Percentiles rank a stretch among this genome's conserved stretches.
These are phyloP conservation scores for Trichoderma citrinoviride DNA, from an alignment of 2,329 filamentous ascomycete species.

Conservation along the genomic window DNA sequence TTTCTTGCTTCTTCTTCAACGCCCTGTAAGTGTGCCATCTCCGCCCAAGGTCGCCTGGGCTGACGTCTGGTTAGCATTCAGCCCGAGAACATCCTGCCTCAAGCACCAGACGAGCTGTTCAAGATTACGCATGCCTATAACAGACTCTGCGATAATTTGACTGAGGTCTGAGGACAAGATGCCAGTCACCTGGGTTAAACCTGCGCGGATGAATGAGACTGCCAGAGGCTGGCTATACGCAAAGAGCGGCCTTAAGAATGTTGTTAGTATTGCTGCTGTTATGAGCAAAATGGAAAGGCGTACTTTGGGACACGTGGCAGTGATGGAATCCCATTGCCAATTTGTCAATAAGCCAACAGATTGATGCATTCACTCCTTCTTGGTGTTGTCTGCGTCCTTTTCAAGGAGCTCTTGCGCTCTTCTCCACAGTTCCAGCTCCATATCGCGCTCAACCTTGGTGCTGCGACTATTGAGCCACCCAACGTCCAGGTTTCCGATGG, in stretches of 20 bases:
- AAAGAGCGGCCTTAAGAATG: not conserved
- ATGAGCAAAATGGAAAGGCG: not conserved
- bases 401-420: slow-evolving; percentile 40
- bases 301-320: not conserved
- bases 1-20: slow-evolving; percentile 23
- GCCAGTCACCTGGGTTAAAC: too few relatives aligned
- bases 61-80: slow-evolving; percentile 16
- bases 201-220: not conserved
- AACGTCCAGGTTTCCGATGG: slow-evolving; percentile 67
- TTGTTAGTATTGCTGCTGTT: not conserved
- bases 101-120: not conserved
- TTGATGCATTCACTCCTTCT: not conserved
- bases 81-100: slow-evolving; percentile 3
- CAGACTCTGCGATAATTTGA: slow-evolving; percentile 17
- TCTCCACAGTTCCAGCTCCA: slow-evolving; percentile 76
- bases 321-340: not conserved
- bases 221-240: not conserved
- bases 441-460: slow-evolving; percentile 75
- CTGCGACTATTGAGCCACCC: slow-evolving; percentile 87
- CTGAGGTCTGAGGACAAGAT: not conserved
- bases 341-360: not conserved
- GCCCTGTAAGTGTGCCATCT: slow-evolving; percentile 15
- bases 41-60: not conserved
- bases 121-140: slow-evolving; percentile 23
- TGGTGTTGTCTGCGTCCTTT: slow-evolving; percentile 29